Conservation (phyloP, 768 basidiomycete genomes). For the Dacryopinax primogenitus region DNA sequence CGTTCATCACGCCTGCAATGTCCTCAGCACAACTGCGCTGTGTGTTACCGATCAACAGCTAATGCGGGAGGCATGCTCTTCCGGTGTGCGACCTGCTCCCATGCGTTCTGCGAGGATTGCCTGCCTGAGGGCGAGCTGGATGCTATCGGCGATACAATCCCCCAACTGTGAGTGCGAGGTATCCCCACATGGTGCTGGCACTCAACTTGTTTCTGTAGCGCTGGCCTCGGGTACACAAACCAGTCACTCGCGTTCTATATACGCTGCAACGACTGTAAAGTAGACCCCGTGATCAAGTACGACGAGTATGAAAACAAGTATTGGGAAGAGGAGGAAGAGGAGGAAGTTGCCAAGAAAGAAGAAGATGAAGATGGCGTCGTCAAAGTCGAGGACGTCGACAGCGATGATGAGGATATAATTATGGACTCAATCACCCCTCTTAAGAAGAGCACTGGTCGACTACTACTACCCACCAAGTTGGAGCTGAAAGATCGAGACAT, state of each 20-base stretch:
- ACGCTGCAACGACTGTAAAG: neutral
- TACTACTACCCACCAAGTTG: neutral
- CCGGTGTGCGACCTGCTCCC: conserved; percentile 46
- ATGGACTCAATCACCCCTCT: neutral
- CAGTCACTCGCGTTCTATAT: neutral
- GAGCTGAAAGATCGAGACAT: neutral
- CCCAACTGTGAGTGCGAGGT: conserved; percentile 27
- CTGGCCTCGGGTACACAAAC: neutral
- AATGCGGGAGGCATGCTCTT: conserved; percentile 48
- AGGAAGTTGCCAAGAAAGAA: neutral
- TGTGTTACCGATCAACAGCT: conserved; percentile 34
- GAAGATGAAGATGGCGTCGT: neutral
- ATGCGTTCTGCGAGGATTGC: conserved; percentile 52
- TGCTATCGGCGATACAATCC: conserved; percentile 41
- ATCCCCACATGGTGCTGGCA: neutral
- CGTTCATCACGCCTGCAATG: conserved; percentile 27
- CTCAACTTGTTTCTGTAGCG: neutral
- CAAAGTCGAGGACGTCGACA: neutral
- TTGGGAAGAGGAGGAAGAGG: neutral
- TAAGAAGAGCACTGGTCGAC: neutral
- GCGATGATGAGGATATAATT: neutral
- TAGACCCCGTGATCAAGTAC: neutral
- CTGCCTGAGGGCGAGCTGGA: conserved; percentile 39
- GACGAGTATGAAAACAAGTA: conserved; percentile 6
- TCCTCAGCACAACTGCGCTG: conserved; percentile 39